Percentiles rank a stretch among this genome's conserved stretches.
Evolutionary conservation across 345 rosid genomes (phyloP).

Genomic region (Syzygium aqueum): DNA sequence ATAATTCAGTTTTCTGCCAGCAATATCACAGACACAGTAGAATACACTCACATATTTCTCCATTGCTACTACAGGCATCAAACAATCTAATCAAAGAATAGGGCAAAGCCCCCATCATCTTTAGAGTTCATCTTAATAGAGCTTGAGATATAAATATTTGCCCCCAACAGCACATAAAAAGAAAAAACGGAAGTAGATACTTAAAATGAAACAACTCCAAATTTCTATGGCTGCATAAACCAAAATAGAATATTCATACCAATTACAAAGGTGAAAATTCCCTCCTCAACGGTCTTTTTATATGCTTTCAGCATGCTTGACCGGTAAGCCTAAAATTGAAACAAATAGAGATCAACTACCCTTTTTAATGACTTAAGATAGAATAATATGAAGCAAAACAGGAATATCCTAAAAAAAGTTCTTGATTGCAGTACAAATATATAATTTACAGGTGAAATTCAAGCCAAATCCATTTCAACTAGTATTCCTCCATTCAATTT

Average conservation of each 20-base stretch:
- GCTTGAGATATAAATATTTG: background rate
- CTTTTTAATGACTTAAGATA: background rate
- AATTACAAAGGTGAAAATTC: conserved; percentile 68
- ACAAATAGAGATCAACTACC: background rate
- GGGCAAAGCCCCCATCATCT: background rate
- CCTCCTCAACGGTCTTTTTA: conserved; percentile 88
- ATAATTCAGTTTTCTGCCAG: background rate
- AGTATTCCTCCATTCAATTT: background rate
- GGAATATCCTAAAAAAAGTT: background rate
- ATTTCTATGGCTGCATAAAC: conserved; percentile 8
- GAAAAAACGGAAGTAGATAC: background rate
- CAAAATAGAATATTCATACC: conserved; percentile 46
- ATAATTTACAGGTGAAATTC: background rate
- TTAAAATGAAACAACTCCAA: background rate
- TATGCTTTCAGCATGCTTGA: conserved; percentile 95
- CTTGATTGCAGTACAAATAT: background rate
- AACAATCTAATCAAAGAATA: conserved; percentile 12
- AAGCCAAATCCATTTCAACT: background rate
- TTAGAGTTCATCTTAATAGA: background rate
- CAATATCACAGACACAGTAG: background rate
- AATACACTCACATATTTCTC: background rate
- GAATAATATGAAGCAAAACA: background rate
- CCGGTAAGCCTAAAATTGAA: conserved; percentile 53
- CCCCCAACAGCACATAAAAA: background rate
- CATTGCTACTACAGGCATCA: conserved; percentile 5